Percentiles rank a stretch among this genome's conserved stretches.
Evolutionary conservation across 1,139 yeast genomes (phyloP).

Genomic region (Taiozyma onychis): DNA sequence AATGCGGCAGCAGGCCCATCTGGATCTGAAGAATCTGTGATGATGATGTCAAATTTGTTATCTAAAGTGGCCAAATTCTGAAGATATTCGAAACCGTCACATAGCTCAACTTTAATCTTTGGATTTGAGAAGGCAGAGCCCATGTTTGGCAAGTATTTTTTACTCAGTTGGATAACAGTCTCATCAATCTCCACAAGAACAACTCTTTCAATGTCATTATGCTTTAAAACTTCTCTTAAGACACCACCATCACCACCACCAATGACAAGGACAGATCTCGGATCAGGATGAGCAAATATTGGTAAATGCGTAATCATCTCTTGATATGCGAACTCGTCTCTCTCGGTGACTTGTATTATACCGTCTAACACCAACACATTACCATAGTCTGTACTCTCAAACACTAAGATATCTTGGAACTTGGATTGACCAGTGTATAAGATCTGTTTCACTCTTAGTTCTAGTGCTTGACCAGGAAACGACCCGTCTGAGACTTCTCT

Average conservation of each 20-base stretch:
- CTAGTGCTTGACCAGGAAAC: conserved; percentile 97
- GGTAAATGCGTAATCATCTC: conserved; percentile 85
- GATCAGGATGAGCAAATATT: conserved; percentile 65
- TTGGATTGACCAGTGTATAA: conserved; percentile 69
- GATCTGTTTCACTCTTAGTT: conserved; percentile 71
- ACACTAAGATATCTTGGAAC: conserved; percentile 73
- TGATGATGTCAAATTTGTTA: conserved; percentile 70
- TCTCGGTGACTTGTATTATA: conserved; percentile 81
- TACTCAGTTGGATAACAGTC: conserved; percentile 71
- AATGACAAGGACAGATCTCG: conserved; percentile 73
- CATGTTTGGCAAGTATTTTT: conserved; percentile 76
- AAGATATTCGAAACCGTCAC: conserved; percentile 86
- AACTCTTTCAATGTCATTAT: conserved; percentile 60
- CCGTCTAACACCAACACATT: conserved; percentile 85
- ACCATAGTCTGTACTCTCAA: conserved; percentile 71
- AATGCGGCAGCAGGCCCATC: conserved; percentile 97
- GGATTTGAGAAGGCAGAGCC: conserved; percentile 66
- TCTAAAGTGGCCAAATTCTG: conserved; percentile 33
- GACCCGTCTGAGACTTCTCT: conserved; percentile 78
- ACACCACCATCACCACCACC: conserved; percentile 99
- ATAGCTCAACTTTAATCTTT: conserved; percentile 66
- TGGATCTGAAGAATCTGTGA: conserved; percentile 95
- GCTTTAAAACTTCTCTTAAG: conserved; percentile 80
- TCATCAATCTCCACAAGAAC: conserved; percentile 90
- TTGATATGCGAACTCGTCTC: conserved; percentile 88